Evolutionary conservation across 768 basidiomycete species (phyloP).

Genomic region (Suillus americanus): DNA sequence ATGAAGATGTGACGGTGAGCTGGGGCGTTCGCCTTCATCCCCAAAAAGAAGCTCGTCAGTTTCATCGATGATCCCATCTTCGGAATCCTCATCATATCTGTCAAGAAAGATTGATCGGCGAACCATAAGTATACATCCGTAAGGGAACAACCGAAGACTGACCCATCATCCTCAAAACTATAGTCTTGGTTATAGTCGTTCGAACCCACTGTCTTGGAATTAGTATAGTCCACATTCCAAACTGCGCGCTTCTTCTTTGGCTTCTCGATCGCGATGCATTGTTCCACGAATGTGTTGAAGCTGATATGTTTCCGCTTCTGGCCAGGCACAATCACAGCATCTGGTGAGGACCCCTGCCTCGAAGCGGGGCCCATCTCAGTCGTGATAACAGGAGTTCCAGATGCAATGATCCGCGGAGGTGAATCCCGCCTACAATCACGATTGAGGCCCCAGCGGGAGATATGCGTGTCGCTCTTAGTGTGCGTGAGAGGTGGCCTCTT

Average conservation of each 20-base stretch:
- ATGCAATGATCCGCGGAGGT: conserved; percentile 57
- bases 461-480: conserved; percentile 88
- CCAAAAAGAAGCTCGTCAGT: conserved; percentile 37
- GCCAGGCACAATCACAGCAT: conserved; percentile 13
- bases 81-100: conserved; percentile 72
- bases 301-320: conserved; percentile 86
- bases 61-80: conserved; percentile 53
- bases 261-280: conserved; percentile 89
- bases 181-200: conserved; percentile 28
- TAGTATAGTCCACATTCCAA: conserved; percentile 30
- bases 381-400: conserved; percentile 10
- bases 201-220: conserved; percentile 8
- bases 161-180: conserved; percentile 62
- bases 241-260: conserved; percentile 41
- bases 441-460: conserved; percentile 53
- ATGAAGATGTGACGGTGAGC: conserved; percentile 5
- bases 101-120: conserved; percentile 5
- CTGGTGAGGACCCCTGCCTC: conserved; percentile 17
- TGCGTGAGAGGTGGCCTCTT: conserved; percentile 64
- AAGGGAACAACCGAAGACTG: conserved; percentile 25
- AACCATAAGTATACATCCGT: neutral
- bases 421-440: conserved; percentile 58
- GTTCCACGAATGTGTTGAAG: conserved; percentile 98
- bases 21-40: conserved; percentile 24
- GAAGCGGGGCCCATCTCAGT: conserved; percentile 11